Evolutionary conservation across 2,329 filamentous ascomycete genomes (phyloP).

Genomic region (Aspergillus sp.): DNA sequence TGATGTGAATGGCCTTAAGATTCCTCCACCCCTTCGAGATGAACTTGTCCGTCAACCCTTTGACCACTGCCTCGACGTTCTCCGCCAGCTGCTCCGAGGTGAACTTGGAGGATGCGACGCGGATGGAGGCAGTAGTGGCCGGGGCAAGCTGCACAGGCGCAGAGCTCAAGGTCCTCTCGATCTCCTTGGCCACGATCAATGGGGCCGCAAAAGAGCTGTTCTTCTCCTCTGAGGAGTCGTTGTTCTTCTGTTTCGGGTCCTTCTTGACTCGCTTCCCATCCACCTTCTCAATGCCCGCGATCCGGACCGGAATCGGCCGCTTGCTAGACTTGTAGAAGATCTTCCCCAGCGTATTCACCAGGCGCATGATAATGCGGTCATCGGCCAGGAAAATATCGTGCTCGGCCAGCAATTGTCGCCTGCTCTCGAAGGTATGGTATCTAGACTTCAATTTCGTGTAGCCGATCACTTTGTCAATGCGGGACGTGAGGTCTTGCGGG

Average conservation of each 20-base stretch:
- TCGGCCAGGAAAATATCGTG: conserved; percentile 94
- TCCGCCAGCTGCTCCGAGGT: conserved; percentile 65
- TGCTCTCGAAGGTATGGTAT: conserved; percentile 80
- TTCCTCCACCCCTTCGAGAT: conserved; percentile 83
- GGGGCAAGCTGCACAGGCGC: conserved; percentile 74
- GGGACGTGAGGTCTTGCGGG: conserved; percentile 56
- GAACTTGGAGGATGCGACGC: conserved; percentile 69
- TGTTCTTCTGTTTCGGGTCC: conserved; percentile 41
- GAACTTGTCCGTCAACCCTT: conserved; percentile 65
- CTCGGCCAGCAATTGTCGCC: conserved; percentile 72
- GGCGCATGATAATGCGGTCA: conserved; percentile 64
- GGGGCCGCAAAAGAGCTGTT: conserved; percentile 48
- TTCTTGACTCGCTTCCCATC: conserved; percentile 54
- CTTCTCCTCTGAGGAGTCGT: conserved; percentile 34
- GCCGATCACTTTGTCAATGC: conserved; percentile 70
- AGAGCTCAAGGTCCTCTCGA: conserved; percentile 66
- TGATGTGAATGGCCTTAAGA: conserved; percentile 77
- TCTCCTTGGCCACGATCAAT: conserved; percentile 65
- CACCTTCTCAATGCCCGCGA: conserved; percentile 57
- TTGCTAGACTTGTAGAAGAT: conserved; percentile 86
- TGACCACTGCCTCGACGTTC: conserved; percentile 67
- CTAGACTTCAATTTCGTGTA: conserved; percentile 78
- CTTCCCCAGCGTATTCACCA: conserved; percentile 78
- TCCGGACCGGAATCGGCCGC: conserved; percentile 73
- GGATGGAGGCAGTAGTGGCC: conserved; percentile 69